Percentiles rank a stretch among this genome's conserved stretches.
phyloP scores from a whole-genome alignment of 2,329 filamentous ascomycete genomes.

The Apiospora saccharicola region DNA sequence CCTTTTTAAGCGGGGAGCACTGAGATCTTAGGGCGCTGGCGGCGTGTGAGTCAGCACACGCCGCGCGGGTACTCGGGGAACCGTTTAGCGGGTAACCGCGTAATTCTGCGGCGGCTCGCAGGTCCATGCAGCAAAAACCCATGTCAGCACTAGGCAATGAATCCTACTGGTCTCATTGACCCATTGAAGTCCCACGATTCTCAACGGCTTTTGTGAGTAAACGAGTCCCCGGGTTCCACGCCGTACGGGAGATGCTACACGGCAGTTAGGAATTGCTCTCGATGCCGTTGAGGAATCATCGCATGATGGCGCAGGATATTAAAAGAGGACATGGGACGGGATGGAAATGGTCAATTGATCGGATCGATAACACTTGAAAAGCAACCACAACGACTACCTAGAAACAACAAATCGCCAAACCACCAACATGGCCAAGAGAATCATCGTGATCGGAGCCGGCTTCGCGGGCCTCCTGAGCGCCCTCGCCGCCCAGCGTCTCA shows the following conservation, averaged over 20 bases:
- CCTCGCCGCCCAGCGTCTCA: constrained; percentile 43
- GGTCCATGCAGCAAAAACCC: background rate
- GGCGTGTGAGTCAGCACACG: background rate
- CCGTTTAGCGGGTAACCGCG: constrained; percentile 9
- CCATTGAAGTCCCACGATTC: background rate
- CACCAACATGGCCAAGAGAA: constrained; percentile 8
- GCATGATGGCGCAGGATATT: background rate
- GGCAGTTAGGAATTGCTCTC: background rate
- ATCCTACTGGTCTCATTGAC: background rate
- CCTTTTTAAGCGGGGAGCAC: background rate
- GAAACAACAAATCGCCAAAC: background rate
- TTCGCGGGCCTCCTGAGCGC: constrained; percentile 49
- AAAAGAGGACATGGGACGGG: background rate
- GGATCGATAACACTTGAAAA: background rate
- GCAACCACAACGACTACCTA: background rate
- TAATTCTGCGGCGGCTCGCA: background rate
- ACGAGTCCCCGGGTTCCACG: background rate
- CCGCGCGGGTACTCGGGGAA: constrained; percentile 6
- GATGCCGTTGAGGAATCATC: background rate
- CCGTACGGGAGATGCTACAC: background rate
- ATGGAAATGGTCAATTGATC: background rate
- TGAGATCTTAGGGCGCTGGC: background rate
- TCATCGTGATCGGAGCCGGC: constrained; percentile 41
- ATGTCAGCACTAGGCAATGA: background rate
- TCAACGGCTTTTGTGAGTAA: background rate